Evolutionary conservation across 129 eudicot species (phyloP), one percentile per base, ranked within the genome.

Genomic region (Flaveria robusta): DNA sequence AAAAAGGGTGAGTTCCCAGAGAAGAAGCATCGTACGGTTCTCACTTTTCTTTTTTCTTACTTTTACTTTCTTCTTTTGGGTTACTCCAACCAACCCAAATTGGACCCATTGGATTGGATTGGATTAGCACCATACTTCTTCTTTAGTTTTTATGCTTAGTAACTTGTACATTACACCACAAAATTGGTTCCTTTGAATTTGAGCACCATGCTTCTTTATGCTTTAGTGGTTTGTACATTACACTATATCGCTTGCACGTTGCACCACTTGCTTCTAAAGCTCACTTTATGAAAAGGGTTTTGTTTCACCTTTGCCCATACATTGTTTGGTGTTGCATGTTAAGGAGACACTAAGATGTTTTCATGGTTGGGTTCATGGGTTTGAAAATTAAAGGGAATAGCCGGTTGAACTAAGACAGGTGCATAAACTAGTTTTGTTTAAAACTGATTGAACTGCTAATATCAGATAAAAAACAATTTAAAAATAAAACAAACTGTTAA

Each of bases 1-100:
- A 63, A 78, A 72, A 66, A 79, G 66, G 64, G 37, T 4, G 58
- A 80, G 79, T 80, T 66, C 70, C 63, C 64, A 70, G 41, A 70
- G 71, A 29, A 71, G 43, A 52, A 54, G 63, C 71, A 78, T 24
- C 51, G 74, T 80, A 80, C 83, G 70, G 41, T 39, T 65, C 59
- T 64, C 42, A 62, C 43, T 47, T 74, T 59, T 63, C 15, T 19
- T 20, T 27, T 31, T 54, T 80, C 45, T 66, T 80, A 73, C 79
- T 66, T 80, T 73, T 66, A 66, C 39, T 65, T 80, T 60, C 84
- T 66, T 55, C 64, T 80, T 80, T 66, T 66, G 75, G 83, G 66
- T 73, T 67, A 65, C 69, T 31, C 72, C 27, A 70, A 58, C 71
- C 76, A 70, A 29, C 81, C 68, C 67, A 15, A 52, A 79, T 64